phyloP scores from a whole-genome alignment of 345 rosid genomes.

The Pugionium dolabratum region DNA sequence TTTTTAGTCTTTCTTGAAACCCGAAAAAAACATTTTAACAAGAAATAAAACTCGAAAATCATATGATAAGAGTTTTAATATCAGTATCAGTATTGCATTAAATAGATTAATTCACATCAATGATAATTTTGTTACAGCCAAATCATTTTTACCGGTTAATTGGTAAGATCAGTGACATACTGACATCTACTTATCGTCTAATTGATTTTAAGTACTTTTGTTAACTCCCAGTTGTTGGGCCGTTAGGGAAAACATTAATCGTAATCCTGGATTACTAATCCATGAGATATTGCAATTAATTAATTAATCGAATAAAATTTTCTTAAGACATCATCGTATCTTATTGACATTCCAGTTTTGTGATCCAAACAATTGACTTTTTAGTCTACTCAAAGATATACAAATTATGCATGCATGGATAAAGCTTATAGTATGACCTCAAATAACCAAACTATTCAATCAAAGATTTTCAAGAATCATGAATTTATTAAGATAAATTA shows the following conservation, averaged over 20 bases:
- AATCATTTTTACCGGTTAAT: not conserved
- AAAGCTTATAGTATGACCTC: not conserved
- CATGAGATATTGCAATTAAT: not conserved
- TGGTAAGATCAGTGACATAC: not conserved
- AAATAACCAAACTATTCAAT: conserved; percentile 1
- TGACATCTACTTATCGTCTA: conserved; percentile 8
- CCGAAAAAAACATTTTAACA: not conserved
- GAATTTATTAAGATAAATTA: not conserved
- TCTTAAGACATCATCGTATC: not conserved
- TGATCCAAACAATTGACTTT: not conserved
- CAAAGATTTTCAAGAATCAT: conserved; percentile 18
- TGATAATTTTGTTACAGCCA: not conserved
- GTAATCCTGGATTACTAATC: not conserved
- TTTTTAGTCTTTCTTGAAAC: not conserved
- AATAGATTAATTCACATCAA: not conserved
- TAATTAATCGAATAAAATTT: not conserved
- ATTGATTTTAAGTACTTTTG: not conserved
- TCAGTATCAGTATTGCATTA: not conserved
- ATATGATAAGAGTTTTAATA: not conserved
- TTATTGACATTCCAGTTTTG: not conserved
- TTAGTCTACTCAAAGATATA: not conserved
- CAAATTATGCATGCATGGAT: conserved; percentile 13
- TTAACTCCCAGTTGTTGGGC: conserved; percentile 10
- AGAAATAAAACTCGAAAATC: too few relatives aligned
- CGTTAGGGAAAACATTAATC: conserved; percentile 11